These are phyloP conservation scores for Leucogyrophana mollusca DNA, from an alignment of 768 basidiomycete genomes.

Conservation along the genomic window DNA sequence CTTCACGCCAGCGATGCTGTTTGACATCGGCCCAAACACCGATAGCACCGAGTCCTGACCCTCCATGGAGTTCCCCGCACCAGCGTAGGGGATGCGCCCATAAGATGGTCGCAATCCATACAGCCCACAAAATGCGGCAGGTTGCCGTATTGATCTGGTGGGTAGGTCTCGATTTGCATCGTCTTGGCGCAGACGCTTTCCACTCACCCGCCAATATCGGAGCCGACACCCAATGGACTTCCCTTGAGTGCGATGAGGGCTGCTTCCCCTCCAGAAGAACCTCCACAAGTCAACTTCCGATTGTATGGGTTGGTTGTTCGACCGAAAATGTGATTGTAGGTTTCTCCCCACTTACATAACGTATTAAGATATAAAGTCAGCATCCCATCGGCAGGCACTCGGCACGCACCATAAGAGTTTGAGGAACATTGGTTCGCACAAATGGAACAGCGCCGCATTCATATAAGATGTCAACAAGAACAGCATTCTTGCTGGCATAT, in stretches of 20 bases:
- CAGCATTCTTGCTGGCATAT: constrained; percentile 55
- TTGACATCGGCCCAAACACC: constrained; percentile 72
- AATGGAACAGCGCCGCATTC: constrained; percentile 69
- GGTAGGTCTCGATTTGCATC: neutral
- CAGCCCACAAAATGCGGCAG: constrained; percentile 62
- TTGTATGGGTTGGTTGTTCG: constrained; percentile 77
- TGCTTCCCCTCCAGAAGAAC: constrained; percentile 86
- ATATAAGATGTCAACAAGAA: constrained; percentile 65
- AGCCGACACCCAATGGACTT: constrained; percentile 62
- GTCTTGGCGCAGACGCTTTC: neutral
- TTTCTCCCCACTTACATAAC: constrained; percentile 77
- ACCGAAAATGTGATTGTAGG: constrained; percentile 77
- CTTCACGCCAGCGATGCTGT: constrained; percentile 59
- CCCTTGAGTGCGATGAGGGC: constrained; percentile 59
- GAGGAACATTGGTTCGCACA: constrained; percentile 75
- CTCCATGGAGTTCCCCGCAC: constrained; percentile 59
- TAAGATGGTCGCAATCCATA: constrained; percentile 74
- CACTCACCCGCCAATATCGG: constrained; percentile 79
- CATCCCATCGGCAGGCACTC: neutral
- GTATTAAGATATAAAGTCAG: neutral
- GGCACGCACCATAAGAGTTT: constrained; percentile 65
- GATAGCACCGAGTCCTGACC: constrained; percentile 73
- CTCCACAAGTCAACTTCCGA: constrained; percentile 67
- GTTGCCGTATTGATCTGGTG: constrained; percentile 67
- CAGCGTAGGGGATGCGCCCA: constrained; percentile 68